Evolutionary conservation across 108 stramenopile species (phyloP), one percentile per base, ranked within the genome.

Genomic region (Seminavis robusta): DNA sequence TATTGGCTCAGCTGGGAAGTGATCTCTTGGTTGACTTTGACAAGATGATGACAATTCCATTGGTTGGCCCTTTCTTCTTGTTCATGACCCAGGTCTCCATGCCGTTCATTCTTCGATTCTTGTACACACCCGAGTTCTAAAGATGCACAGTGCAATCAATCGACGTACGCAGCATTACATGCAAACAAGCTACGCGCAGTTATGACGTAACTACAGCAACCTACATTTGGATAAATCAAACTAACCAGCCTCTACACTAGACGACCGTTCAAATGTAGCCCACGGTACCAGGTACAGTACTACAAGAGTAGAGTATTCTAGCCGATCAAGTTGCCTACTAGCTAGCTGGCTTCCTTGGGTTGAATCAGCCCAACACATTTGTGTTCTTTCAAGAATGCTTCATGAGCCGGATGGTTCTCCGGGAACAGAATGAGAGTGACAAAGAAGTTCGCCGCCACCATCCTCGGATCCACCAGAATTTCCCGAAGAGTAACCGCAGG

Each of bases 21-120:
- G 93, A 94, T 64, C 66, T 94, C 33, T 65, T 94, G 50, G 93
- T 94, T 13, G 93, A 94, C 52, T 94, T 94, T 79, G 93, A 94
- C 68, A 66, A 84, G 66, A 90, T 94, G 89, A 94, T 94, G 93
- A 94, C 93, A 15, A 84, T 94, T 47, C 93, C 93, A 11, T 59
- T 94, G 24, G 64, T 94, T 24, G 93, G 93, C 16, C 93, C 93
- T n/a, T 94, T 94, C 74, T 94, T 94, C 65, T 72, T 94, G 54
- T 81, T 61, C 39, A 88, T 88, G 89, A 90, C 93, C 15, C 93
- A 94, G 63, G 63, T 94, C 21, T 83, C 84, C 34, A 94, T 94
- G 93, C 93, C 93, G 17, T 94, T 77, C 53, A 79, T 94, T 68
- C 70, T 94, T 45, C 67, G 93, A 52, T 91, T 89, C 59, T 55